Base-by-base conservation (phyloP, 768 basidiomycete genomes). In the Sporobolomyces roseus region DNA sequence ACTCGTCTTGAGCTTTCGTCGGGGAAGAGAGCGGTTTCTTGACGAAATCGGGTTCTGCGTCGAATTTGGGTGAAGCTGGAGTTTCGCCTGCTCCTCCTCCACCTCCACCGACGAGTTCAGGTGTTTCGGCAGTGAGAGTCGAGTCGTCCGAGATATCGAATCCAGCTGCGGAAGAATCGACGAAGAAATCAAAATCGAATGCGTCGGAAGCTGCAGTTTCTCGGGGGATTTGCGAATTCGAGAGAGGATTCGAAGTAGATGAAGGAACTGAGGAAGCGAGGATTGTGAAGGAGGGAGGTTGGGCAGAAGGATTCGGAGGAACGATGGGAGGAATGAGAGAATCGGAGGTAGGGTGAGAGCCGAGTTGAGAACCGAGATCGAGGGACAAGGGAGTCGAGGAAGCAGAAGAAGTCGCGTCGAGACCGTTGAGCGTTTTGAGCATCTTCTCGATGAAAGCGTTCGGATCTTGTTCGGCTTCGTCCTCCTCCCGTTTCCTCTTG, bases 341-440 rank as follows among this genome's bases (percentile, higher is more conserved):
- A 6, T 91, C 77, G 63, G 84, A 87, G 1, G 88, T 88, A 1
- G 83, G 78, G 0, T 88, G 87, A 1, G 84, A 75, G 10, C 87
- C 56, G 51, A 53, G 46, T 30, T 61, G 53, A 14, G 66, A 49
- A 8, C 38, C 52, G 41, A 71, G 64, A 32, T 66, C 64, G 38
- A 62, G 58, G 30, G 59, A 66, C 17, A 64, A 60, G 23, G 64
- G 49, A 3, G 58, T 30, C 8, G 59, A 36, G 32, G 52, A 43
- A n/a, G n/a, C n/a, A 6, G 64, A 60, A 3, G 58, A 16, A 17
- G 5, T 21, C 43, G 43, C 32, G 23, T 43, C 43, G 56, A 41
- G 21, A 23, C 63, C 56, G 23, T 45, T 52, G 32, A 75, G 65
- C 0, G 27, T 4, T 36, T 45, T 32, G 25, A 73, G 50, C 53